Percentiles rank a stretch among this genome's conserved stretches.
Evolutionary conservation across 192 early-diverging fungal genomes (phyloP).

Genomic region (Radiomyces spectabilis): DNA sequence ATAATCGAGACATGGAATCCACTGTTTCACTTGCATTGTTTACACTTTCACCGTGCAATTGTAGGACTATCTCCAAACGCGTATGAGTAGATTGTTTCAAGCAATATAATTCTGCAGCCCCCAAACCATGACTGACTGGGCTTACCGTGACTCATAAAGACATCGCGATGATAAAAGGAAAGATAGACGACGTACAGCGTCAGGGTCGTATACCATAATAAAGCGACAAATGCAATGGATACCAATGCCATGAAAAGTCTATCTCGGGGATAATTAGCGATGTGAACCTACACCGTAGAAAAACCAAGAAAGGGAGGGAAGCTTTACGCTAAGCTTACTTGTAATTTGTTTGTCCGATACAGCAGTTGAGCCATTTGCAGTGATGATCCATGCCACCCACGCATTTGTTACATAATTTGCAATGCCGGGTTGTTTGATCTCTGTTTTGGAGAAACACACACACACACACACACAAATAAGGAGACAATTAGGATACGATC

Average conservation of each 20-base stretch:
- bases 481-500: background rate
- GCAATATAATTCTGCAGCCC: no score
- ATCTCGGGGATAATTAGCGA: background rate
- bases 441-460: no score
- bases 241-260: constrained; percentile 22
- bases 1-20: background rate
- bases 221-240: background rate
- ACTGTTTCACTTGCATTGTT: background rate
- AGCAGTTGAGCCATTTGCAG: constrained; percentile 30
- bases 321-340: constrained; percentile 5
- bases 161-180: constrained; percentile 1
- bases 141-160: constrained; percentile 14
- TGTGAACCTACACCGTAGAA: background rate
- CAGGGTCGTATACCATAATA: constrained; percentile 18
- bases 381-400: constrained; percentile 33
- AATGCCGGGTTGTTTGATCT: constrained; percentile 20
- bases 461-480: constrained; percentile 1
- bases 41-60: background rate
- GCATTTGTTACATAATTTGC: constrained; percentile 34
- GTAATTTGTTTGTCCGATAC: constrained; percentile 28
- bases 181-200: constrained; percentile 3
- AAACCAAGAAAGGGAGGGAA: background rate
- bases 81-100: background rate
- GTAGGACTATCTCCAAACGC: background rate
- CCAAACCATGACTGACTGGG: no score